These are phyloP conservation scores for Diplocarpon rosae DNA, from an alignment of 2,329 filamentous ascomycete species.

Conservation along the genomic window DNA sequence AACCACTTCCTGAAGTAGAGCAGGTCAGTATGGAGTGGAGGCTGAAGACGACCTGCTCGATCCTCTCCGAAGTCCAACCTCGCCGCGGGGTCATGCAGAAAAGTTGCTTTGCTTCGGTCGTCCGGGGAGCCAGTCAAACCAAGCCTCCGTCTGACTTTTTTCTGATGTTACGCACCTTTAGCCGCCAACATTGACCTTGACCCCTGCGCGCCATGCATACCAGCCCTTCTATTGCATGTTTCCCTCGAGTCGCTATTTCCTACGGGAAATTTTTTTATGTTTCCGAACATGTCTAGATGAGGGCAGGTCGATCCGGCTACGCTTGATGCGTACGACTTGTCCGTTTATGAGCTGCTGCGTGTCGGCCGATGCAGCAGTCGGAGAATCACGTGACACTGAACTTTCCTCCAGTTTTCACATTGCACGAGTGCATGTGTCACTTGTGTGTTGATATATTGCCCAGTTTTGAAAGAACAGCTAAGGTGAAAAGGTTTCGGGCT, in stretches of 20 bases:
- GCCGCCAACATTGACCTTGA: slow-evolving; percentile 6
- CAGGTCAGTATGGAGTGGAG: slow-evolving; percentile 5
- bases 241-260: slow-evolving; percentile 2
- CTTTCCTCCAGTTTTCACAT: background rate
- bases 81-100: slow-evolving; percentile 3
- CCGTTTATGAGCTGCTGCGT: slow-evolving; percentile 7
- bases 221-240: background rate
- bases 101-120: slow-evolving; percentile 8
- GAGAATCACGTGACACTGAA: background rate
- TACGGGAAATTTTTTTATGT: background rate
- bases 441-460: background rate
- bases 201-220: slow-evolving; percentile 4
- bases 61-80: background rate
- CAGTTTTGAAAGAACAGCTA: background rate
- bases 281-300: slow-evolving; percentile 1
- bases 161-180: slow-evolving; percentile 7
- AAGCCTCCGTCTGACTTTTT: slow-evolving; percentile 3
- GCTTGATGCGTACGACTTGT: slow-evolving; percentile 12
- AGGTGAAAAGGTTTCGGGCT: too few species aligned
- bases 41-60: background rate
- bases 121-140: slow-evolving; percentile 10
- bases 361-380: slow-evolving; percentile 1
- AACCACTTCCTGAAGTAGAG: background rate
- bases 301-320: slow-evolving; percentile 6
- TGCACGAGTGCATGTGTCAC: background rate